Evolutionary conservation across 176 grass and related monocot species (phyloP), one percentile per base, ranked within the genome.

Genomic region (Thinopyrum elongatum): DNA sequence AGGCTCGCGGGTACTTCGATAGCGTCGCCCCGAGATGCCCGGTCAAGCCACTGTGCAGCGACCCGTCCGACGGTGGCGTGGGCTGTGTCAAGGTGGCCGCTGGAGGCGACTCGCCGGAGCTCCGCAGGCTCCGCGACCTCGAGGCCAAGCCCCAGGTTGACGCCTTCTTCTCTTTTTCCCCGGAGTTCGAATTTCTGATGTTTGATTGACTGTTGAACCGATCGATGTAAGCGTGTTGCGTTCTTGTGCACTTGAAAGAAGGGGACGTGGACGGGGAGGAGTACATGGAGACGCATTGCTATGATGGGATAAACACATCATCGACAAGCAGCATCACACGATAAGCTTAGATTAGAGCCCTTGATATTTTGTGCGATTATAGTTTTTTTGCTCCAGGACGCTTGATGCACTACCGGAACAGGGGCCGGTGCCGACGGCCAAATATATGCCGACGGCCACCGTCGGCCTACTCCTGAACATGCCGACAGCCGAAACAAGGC

Each of bases 241-340:
- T 51, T 46, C 62, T 65, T 12, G 28, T 81, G 67, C 85, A 89
- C 67, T 10, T 8, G 35, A 39, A 97, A 90, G 90, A 86, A 81
- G 61, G 72, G 51, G 90, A 89, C 19, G 78, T 78, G 64, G 75
- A 87, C 27, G 83, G 21, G 72, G 90, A 97, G 74, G 94, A 97
- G 73, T 94, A 86, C 34, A 86, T 97, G 34, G 95, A 88, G 88
- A 97, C 92, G 57, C 80, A 82, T 44, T 97, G 92, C 55, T 97
- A 97, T 30, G 51, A 97, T 23, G 95, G 60, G 8, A 79, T 97
- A 70, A 91, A 92, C 55, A 77, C 77, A 44, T 44, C 79, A 94
- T 97, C 82, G 90, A 97, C 84, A 97, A 94, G 74, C 95, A 92
- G 47, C 92, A 97, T 74, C 92, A 97, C 83, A 94, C 95, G 86